Base-by-base conservation (phyloP, 225 moss, liverwort and hornwort genomes). In the Anthoceros angustus region DNA sequence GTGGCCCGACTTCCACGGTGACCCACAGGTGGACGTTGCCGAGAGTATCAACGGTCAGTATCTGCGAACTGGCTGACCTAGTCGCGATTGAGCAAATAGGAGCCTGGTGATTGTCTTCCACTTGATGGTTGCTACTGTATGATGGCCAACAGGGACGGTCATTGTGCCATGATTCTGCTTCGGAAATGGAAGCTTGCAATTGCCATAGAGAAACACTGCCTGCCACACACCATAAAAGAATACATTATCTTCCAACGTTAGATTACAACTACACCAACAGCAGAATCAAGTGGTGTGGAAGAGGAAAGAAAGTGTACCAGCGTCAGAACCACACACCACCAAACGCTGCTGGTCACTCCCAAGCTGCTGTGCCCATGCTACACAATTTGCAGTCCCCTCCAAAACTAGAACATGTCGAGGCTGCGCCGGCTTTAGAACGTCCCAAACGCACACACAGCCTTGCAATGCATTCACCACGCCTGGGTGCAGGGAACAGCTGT, bases 351-450 rank as follows among this genome's bases (percentile, higher is more conserved):
- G 15, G 6, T 12, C 63, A 25, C 48, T 63, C 16, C 62, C 25
- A 2, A 14, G 45, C 12, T 39, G 39, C 46, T 23, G 49, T 41
- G 61, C 61, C 72, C 73, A 77, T 8, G 62, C 63, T 11, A 67
- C 73, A 60, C 70, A 72, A 43, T 46, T 25, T 55, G 77, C 72
- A 39, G 40, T 67, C 26, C 77, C 77, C 62, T 77, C 46, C 41
- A 72, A 9, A 4, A 73, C 39, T 25, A 77, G 72, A 9, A 46
- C 42, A 21, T 50, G 61, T 23, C 69, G 70, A 5, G 66, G 45
- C 7, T 61, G 25, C 42, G 25, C 23, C 0, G 64, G 38, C 9
- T 24, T 23, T 0, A 70, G 66, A 40, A 64, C 10, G 63, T 70
- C 40, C 66, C 66, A 70, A 4, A 73, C 15, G 39, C 73, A 72